Percentiles rank a stretch among this genome's conserved stretches.
phyloP scores from a whole-genome alignment of 1,284 basidiomycete species.

The Tilletia walkeri region DNA sequence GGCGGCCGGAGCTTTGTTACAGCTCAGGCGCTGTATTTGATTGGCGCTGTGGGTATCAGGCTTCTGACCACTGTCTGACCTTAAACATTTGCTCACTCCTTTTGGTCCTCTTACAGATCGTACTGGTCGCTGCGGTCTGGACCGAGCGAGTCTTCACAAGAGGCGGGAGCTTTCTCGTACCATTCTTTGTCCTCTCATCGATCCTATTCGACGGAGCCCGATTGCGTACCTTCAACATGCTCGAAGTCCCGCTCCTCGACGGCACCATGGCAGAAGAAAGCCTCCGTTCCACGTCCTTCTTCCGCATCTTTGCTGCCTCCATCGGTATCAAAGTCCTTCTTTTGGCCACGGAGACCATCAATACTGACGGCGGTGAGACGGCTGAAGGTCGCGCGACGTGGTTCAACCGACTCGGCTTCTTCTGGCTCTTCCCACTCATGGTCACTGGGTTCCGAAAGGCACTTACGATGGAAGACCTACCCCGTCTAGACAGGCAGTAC shows the following conservation, averaged over 20 bases:
- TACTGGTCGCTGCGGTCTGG: not conserved
- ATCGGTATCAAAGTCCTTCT: conserved; percentile 5
- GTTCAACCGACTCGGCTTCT: conserved; percentile 19
- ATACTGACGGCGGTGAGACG: not conserved
- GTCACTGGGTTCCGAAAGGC: not conserved
- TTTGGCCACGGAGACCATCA: not conserved
- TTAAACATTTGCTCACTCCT: no score
- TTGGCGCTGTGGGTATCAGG: not conserved
- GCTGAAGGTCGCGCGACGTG: conserved; percentile 5
- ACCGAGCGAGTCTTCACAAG: not conserved
- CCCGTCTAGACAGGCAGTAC: not conserved
- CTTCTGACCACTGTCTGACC: no score
- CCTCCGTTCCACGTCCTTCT: conserved; percentile 1
- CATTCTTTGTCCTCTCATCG: conserved; percentile 1
- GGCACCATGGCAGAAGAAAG: no score
- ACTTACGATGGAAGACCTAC: not conserved
- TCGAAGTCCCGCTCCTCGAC: not conserved
- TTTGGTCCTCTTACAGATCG: no score
- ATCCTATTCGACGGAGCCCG: conserved; percentile 16
- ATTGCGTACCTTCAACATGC: conserved; percentile 5
- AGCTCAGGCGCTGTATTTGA: not conserved
- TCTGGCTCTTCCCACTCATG: conserved; percentile 19
- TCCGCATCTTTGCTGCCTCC: conserved; percentile 10
- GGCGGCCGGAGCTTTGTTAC: not conserved
- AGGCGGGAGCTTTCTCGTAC: conserved; percentile 14